Evolutionary conservation across 176 grass and related monocot species (phyloP), one percentile per base, ranked within the genome.

Genomic region (Carex cristatella): DNA sequence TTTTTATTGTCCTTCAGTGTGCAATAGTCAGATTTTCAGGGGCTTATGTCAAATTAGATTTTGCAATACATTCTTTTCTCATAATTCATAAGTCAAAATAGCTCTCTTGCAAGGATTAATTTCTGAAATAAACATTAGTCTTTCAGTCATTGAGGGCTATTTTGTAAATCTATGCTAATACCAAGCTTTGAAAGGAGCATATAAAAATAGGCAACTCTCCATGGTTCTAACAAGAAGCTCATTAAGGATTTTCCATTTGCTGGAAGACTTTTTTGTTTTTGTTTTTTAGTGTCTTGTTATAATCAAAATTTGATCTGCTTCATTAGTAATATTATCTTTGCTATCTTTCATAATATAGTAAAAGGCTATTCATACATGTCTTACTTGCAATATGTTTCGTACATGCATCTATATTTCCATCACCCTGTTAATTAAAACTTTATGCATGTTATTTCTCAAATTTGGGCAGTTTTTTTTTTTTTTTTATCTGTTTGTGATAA

Each of bases 31-130:
- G 14, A 32, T 53, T 69, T 69, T 83, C 59, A 53, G 48, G 81
- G 81, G 59, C 63, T 16, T 69, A 7, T 68, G 49, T 83, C 42
- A 46, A 83, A 83, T 53, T 56, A 33, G n/a, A 44, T 65, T 83
- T 66, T 83, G 44, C 79, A 54, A 35, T 83, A 5, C 15, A 67
- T 53, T 83, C 44, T 64, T 67, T 31, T 16, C 79, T 82, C 79
- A 82, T 82, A 65, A 65, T 65, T 81, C 23, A 64, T 33, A 79
- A 76, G 48, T 54, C 28, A 58, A 79, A 58, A 79, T 79, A 79
- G 74, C 74, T 79, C 74, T 79, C 28, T 23, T 35, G 74, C 12
- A 58, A 79, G 51, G 74, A 58, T 79, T 72, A 33, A 79, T 57
- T 58, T 6, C 35, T 58, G 53, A 58, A 57, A 79, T 79, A 79